Evolutionary conservation across 2,329 filamentous ascomycete species (phyloP).

Genomic region (Didymella exigua): DNA sequence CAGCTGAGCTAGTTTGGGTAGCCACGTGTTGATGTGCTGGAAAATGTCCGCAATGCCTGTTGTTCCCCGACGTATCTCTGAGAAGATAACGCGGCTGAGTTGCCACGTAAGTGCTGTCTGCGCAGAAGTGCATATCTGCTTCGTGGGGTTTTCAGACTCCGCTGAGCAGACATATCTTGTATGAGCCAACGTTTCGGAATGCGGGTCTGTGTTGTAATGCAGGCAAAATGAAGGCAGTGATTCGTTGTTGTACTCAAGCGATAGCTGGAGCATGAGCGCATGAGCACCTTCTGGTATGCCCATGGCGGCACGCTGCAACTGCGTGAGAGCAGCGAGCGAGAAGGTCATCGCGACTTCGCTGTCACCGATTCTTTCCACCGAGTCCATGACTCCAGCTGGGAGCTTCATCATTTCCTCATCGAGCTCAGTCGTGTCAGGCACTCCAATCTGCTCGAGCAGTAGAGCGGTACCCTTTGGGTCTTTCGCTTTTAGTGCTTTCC

Average conservation of each 20-base stretch:
- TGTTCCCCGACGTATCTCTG: slow-evolving; percentile 14
- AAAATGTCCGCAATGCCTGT: slow-evolving; percentile 26
- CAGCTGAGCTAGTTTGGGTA: background rate
- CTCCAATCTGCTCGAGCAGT: slow-evolving; percentile 31
- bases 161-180: slow-evolving; percentile 25
- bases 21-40: slow-evolving; percentile 7
- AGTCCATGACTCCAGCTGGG: slow-evolving; percentile 28
- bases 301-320: slow-evolving; percentile 34
- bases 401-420: slow-evolving; percentile 37
- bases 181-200: slow-evolving; percentile 23
- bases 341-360: slow-evolving; percentile 40
- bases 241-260: slow-evolving; percentile 11
- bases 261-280: slow-evolving; percentile 33
- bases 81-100: slow-evolving; percentile 28
- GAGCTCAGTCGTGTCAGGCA: slow-evolving; percentile 30
- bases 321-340: slow-evolving; percentile 27
- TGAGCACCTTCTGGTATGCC: slow-evolving; percentile 30
- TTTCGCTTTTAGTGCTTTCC: slow-evolving; percentile 28
- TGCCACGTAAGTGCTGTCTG: slow-evolving; percentile 33
- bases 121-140: slow-evolving; percentile 25
- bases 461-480: slow-evolving; percentile 37
- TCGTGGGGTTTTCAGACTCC: slow-evolving; percentile 19
- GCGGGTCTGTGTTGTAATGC: slow-evolving; percentile 34
- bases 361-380: slow-evolving; percentile 32
- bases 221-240: slow-evolving; percentile 33